A percentile compares a stretch with the other conserved stretches of the same genome.
phyloP scores from a whole-genome alignment of 2,329 filamentous ascomycete genomes.

The Didymella arachidicola region DNA sequence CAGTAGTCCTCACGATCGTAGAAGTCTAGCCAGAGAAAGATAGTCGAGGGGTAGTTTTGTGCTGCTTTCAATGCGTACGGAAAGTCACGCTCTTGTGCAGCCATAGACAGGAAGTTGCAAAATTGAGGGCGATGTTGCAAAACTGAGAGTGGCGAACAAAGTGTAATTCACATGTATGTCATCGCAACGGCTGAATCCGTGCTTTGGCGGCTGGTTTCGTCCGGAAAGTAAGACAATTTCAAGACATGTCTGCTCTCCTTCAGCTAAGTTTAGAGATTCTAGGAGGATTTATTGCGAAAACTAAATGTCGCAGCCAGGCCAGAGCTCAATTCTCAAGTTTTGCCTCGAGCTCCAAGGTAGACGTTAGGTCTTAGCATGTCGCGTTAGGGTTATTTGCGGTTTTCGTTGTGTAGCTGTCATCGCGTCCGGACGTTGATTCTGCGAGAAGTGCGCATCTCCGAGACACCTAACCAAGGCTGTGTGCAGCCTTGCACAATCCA shows the following conservation, averaged over 20 bases:
- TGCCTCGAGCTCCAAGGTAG: neutral
- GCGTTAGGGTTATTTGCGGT: neutral
- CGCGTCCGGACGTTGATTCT: neutral
- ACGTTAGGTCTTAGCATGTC: neutral
- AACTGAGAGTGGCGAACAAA: neutral
- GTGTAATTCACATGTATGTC: neutral
- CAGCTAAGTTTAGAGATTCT: neutral
- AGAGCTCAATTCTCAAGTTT: too few species aligned
- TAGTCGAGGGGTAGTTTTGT: neutral
- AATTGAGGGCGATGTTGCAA: neutral
- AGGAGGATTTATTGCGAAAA: too few species aligned
- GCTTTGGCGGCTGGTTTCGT: neutral
- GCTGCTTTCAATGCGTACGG: neutral
- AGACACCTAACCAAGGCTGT: neutral
- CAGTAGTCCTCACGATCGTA: neutral
- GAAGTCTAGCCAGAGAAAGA: neutral
- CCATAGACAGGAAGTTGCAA: neutral
- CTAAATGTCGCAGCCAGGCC: neutral
- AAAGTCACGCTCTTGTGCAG: neutral
- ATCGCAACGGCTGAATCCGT: too few species aligned
- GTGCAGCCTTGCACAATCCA: neutral
- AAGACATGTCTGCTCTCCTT: neutral
- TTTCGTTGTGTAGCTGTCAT: neutral
- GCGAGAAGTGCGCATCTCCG: neutral
- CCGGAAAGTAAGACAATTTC: neutral